These are phyloP conservation scores for Mycena epipterygia DNA, from an alignment of 768 basidiomycete genomes.

Conservation along the genomic window DNA sequence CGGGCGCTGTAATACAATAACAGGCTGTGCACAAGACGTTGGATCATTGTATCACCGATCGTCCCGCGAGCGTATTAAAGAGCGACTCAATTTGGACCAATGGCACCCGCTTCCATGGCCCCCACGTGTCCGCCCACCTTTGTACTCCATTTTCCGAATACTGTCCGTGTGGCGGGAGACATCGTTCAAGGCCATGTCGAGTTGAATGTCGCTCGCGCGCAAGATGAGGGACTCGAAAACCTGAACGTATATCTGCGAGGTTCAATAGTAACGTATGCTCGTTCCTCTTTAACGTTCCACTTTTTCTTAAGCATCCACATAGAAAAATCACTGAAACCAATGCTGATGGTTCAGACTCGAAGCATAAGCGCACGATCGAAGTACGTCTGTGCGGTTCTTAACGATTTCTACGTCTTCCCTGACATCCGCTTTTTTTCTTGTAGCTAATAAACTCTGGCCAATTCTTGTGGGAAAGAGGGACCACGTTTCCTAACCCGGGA, in stretches of 20 bases:
- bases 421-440: not conserved
- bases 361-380: conserved; percentile 19
- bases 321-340: conserved; percentile 27
- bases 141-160: conserved; percentile 19
- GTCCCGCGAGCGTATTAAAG: conserved; percentile 20
- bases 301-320: not conserved
- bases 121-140: conserved; percentile 13
- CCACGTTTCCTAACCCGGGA: conserved; percentile 22
- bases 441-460: conserved; percentile 19
- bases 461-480: conserved; percentile 25
- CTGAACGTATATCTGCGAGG: conserved; percentile 20
- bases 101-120: conserved; percentile 19
- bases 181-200: conserved; percentile 25
- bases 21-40: too few relatives aligned
- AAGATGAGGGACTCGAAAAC: conserved; percentile 30
- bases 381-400: conserved; percentile 1
- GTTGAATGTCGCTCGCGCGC: conserved; percentile 25
- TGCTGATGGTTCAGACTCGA: conserved; percentile 24
- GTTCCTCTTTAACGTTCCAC: not conserved
- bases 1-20: too few relatives aligned
- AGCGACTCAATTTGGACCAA: not conserved
- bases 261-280: conserved; percentile 28
- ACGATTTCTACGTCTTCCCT: not conserved
- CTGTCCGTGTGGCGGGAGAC: conserved; percentile 30
- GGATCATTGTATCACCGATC: too few relatives aligned